These are phyloP conservation scores for Ophiostoma sp. DNA, from an alignment of 2,329 filamentous ascomycete species.

Conservation along the genomic window DNA sequence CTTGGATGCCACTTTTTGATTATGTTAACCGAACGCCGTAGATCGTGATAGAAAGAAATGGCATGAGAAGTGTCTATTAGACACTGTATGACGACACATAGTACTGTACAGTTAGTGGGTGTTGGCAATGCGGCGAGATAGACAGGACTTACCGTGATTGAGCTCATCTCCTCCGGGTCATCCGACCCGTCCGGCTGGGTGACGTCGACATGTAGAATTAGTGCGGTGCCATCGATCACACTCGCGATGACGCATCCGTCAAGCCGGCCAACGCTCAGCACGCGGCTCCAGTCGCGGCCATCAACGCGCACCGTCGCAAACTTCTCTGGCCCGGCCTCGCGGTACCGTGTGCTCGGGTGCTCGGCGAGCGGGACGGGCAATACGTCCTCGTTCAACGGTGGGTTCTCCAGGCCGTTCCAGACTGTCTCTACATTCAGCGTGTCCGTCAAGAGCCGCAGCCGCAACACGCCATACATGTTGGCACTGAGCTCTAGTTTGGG, in stretches of 20 bases:
- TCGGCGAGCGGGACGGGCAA: constrained; percentile 66
- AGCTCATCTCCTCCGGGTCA: constrained; percentile 57
- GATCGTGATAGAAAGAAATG: not conserved
- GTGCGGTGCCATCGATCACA: constrained; percentile 71
- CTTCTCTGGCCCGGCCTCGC: constrained; percentile 66
- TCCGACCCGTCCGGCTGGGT: constrained; percentile 60
- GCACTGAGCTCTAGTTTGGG: constrained; percentile 80
- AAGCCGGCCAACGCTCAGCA: constrained; percentile 85
- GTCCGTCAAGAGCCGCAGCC: constrained; percentile 75
- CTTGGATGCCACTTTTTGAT: not conserved
- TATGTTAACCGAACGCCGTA: not conserved
- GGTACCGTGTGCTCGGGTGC: constrained; percentile 76
- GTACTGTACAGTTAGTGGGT: constrained; percentile 30
- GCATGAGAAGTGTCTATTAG: constrained; percentile 19
- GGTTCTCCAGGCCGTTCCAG: constrained; percentile 83
- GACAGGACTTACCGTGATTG: constrained; percentile 59
- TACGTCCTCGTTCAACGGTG: constrained; percentile 74
- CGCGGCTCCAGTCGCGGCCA: constrained; percentile 87
- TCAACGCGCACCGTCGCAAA: constrained; percentile 91
- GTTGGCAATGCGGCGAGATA: not conserved
- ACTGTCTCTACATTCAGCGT: constrained; percentile 76
- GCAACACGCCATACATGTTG: constrained; percentile 88
- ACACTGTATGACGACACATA: constrained; percentile 38
- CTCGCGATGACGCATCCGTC: constrained; percentile 92
- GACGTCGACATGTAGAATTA: constrained; percentile 80